Base-by-base conservation (phyloP, 768 basidiomycete genomes). In the Mycena vitilis region DNA sequence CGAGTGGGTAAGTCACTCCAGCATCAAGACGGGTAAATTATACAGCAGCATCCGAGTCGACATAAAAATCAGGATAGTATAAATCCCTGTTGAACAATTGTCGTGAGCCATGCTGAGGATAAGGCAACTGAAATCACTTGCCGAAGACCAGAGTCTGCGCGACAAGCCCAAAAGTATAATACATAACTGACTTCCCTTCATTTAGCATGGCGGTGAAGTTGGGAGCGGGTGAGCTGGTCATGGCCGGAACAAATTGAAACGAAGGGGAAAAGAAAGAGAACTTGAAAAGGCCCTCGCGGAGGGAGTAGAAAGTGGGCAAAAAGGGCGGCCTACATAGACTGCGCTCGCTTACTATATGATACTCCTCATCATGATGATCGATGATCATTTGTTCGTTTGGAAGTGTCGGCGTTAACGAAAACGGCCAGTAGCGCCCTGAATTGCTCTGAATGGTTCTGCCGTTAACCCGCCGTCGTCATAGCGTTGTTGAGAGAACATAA, bases 21-120 rank as follows among this genome's bases (percentile, higher is more conserved):
- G 12, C 6, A 45, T 16, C 44, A 20, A 45, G 40, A 40, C n/a
- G 23, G 44, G 5, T n/a, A 38, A 45, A 44, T n/a, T 55, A 11
- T 36, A 68, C 66, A 68, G 34, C 22, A 68, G 60, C 66, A 68
- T 68, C 12, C 60, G 60, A 12, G 60, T 68, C n/a, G 66, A 68
- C n/a, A 68, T 16, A 5, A n/a, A 68, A 11, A 63, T 51, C 18
- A 63, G 23, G 30, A 68, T 6, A 23, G 55, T 40, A 55, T 63
- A 68, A 12, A 58, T 16, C 20, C 59, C 66, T 67, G 54, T 30
- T 30, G 25, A 25, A 12, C 30, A 23, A 52, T 34, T 6, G 16
- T 45, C 18, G 18, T 20, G 18, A 45, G 44, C 18, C 44, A 45
- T 15, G 16, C 44, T 7, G 18, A 45, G 44, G 44, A 45, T 18